Evolutionary conservation across 805 yeast genomes (phyloP).

Genomic region (Wickerhamomyces kurtzmanii): DNA sequence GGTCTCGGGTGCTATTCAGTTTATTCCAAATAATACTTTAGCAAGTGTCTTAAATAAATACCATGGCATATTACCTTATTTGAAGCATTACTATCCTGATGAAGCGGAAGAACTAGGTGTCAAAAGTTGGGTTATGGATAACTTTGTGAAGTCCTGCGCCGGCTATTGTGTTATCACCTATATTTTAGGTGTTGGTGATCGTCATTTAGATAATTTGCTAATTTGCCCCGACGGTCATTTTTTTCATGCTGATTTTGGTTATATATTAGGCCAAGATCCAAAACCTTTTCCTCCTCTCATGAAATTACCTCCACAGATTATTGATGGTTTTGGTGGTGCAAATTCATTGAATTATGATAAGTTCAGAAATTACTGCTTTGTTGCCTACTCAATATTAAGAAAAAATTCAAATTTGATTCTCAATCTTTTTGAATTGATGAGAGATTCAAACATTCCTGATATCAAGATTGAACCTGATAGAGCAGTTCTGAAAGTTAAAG

Average conservation of each 20-base stretch:
- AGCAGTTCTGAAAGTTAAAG: conserved; percentile 85
- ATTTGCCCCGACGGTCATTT: conserved; percentile 79
- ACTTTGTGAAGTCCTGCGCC: conserved; percentile 89
- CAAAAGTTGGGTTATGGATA: conserved; percentile 67
- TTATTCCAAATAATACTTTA: conserved; percentile 86
- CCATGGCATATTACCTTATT: conserved; percentile 68
- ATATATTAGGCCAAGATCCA: conserved; percentile 93
- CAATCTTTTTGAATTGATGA: conserved; percentile 88
- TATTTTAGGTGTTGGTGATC: conserved; percentile 90
- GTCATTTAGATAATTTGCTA: conserved; percentile 87
- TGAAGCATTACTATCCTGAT: conserved; percentile 59
- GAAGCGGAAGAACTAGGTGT: conserved; percentile 22
- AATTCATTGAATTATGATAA: conserved; percentile 75
- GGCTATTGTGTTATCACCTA: conserved; percentile 97
- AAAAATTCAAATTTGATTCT: conserved; percentile 84
- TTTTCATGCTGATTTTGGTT: conserved; percentile 98
- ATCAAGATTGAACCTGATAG: conserved; percentile 76
- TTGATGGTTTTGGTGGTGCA: conserved; percentile 97
- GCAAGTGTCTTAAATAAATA: conserved; percentile 65
- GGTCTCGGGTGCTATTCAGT: conserved; percentile 86
- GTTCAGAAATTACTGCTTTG: conserved; percentile 89
- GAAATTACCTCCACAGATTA: conserved; percentile 94
- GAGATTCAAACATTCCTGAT: conserved; percentile 88
- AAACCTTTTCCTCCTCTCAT: conserved; percentile 98
- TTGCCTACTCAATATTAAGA: conserved; percentile 83